Percentiles rank a stretch among this genome's conserved stretches.
phyloP scores from a whole-genome alignment of 768 basidiomycete genomes.

The Trametes elegans region DNA sequence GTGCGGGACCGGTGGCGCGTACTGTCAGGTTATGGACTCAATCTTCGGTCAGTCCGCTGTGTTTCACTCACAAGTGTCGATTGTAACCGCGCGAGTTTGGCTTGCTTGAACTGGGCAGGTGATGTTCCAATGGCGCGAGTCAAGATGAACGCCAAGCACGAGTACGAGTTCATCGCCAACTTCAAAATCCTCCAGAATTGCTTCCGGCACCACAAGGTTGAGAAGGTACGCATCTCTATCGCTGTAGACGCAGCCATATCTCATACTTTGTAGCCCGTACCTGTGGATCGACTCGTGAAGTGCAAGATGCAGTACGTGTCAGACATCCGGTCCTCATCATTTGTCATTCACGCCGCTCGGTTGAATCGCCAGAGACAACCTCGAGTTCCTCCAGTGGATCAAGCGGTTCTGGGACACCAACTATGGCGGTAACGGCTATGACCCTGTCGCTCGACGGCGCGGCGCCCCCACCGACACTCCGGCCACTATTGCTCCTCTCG shows the following conservation, averaged over 20 bases:
- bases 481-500: slow-evolving; percentile 73
- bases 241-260: neutral
- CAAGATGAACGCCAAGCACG: slow-evolving; percentile 94
- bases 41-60: slow-evolving; percentile 67
- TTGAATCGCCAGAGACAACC: slow-evolving; percentile 70
- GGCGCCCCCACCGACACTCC: slow-evolving; percentile 76
- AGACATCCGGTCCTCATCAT: neutral
- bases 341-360: slow-evolving; percentile 2
- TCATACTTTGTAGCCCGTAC: slow-evolving; percentile 68
- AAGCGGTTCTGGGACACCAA: slow-evolving; percentile 95
- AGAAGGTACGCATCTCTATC: slow-evolving; percentile 61
- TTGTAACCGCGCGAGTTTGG: slow-evolving; percentile 10
- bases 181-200: slow-evolving; percentile 92
- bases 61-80: neutral
- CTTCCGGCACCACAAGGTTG: slow-evolving; percentile 92
- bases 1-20: slow-evolving; percentile 87
- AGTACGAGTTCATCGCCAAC: slow-evolving; percentile 94
- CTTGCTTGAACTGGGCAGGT: slow-evolving; percentile 49
- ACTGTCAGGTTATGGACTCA: slow-evolving; percentile 94
- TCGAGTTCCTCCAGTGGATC: slow-evolving; percentile 98
- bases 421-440: slow-evolving; percentile 85
- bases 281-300: slow-evolving; percentile 89
- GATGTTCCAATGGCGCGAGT: slow-evolving; percentile 90
- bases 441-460: slow-evolving; percentile 77
- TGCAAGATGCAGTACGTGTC: slow-evolving; percentile 96